These are phyloP conservation scores for Hypoxylon subgilvum DNA, from an alignment of 495 filamentous ascomycete genomes.

Conservation along the genomic window DNA sequence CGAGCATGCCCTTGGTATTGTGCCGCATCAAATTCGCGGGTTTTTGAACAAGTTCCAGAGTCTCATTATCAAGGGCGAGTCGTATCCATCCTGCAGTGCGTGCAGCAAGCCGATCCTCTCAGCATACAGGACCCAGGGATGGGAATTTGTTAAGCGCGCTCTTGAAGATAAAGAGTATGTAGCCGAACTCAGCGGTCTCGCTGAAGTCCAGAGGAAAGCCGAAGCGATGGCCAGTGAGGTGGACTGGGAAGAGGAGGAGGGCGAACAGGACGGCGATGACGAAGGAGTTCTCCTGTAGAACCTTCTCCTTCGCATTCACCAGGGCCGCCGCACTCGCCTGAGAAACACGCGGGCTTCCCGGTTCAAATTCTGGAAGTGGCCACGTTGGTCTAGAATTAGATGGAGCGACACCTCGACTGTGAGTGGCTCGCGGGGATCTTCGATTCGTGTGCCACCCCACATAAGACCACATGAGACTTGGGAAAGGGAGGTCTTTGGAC, in stretches of 20 bases:
- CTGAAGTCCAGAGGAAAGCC: slow-evolving; percentile 85
- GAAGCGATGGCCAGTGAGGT: slow-evolving; percentile 58
- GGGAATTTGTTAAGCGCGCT: slow-evolving; percentile 87
- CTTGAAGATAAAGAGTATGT: slow-evolving; percentile 85
- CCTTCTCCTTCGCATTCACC: slow-evolving; percentile 31
- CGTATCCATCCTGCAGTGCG: slow-evolving; percentile 90
- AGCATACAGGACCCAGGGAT: slow-evolving; percentile 75
- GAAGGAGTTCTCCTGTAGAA: slow-evolving; percentile 48
- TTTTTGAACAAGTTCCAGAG: slow-evolving; percentile 88
- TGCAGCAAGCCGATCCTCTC: slow-evolving; percentile 78
- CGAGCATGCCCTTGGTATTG: slow-evolving; percentile 77
- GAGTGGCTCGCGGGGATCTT: slow-evolving; percentile 19
- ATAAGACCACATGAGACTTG: slow-evolving; percentile 10
- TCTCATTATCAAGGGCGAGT: slow-evolving; percentile 76
- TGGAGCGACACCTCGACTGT: slow-evolving; percentile 25
- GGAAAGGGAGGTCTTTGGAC: slow-evolving; percentile 31
- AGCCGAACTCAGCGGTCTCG: slow-evolving; percentile 86
- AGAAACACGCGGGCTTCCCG: slow-evolving; percentile 29
- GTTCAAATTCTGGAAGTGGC: slow-evolving; percentile 39
- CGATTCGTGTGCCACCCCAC: slow-evolving; percentile 26
- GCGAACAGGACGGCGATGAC: slow-evolving; percentile 50
- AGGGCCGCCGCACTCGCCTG: slow-evolving; percentile 22
- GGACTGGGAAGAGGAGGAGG: slow-evolving; percentile 55
- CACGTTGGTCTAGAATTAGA: slow-evolving; percentile 29
- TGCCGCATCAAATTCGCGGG: slow-evolving; percentile 92